A percentile compares a stretch with the other conserved stretches of the same genome.
Conservation (phyloP, 176 grass and related monocot genomes). For the Carex scoparia region DNA sequence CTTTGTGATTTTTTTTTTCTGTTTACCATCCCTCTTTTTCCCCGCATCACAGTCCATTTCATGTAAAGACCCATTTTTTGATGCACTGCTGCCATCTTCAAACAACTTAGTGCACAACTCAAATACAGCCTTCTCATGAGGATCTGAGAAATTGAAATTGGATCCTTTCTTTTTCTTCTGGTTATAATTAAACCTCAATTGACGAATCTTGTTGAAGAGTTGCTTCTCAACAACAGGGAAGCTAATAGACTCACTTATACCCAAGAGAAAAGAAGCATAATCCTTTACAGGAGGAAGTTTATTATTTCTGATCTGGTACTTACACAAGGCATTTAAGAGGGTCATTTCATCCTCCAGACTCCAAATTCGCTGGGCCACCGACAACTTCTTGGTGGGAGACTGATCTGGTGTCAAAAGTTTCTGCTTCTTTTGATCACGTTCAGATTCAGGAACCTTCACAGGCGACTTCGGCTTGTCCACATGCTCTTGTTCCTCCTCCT, state of each 20-base stretch:
- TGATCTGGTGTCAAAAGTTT: not conserved
- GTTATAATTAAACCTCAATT: not conserved
- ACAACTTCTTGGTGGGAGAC: not conserved
- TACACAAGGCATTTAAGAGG: not conserved
- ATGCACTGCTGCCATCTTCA: not conserved
- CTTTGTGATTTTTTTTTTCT: too few relatives aligned
- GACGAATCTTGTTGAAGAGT: not conserved
- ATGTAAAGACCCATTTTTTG: not conserved
- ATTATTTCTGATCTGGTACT: not conserved
- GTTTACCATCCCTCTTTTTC: too few relatives aligned
- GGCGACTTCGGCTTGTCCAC: not conserved
- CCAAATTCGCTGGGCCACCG: not conserved
- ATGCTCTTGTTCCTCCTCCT: not conserved
- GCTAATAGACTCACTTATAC: not conserved
- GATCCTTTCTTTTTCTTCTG: not conserved
- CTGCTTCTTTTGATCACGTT: slow-evolving; percentile 5
- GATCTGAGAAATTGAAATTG: not conserved
- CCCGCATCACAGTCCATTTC: not conserved
- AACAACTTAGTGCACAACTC: not conserved
- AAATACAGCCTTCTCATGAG: not conserved
- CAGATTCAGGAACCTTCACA: not conserved
- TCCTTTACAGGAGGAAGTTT: not conserved
- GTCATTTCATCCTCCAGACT: not conserved
- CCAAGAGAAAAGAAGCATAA: not conserved
- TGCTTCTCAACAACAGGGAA: not conserved